phyloP scores from a whole-genome alignment of 805 yeast genomes.

The Wickerhamiella bombiphila region DNA sequence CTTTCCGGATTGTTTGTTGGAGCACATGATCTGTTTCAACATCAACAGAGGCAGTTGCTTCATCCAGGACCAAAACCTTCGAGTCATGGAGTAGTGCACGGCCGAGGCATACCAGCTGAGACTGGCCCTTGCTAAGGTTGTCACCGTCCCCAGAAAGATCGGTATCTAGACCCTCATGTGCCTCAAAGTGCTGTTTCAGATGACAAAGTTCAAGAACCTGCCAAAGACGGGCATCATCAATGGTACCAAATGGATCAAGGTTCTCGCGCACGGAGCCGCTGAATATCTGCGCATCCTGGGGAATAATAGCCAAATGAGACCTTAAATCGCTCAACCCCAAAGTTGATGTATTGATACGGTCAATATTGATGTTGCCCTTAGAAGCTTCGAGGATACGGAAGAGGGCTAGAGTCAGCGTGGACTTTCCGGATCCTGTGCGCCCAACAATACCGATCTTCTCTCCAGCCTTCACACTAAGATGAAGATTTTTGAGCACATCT shows the following conservation, averaged over 20 bases:
- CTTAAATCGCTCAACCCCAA: slow-evolving; percentile 48
- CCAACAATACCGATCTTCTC: slow-evolving; percentile 87
- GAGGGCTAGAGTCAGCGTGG: slow-evolving; percentile 79
- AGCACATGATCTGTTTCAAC: slow-evolving; percentile 63
- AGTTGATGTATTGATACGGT: slow-evolving; percentile 38
- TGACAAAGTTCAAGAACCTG: slow-evolving; percentile 46
- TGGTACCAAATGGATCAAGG: slow-evolving; percentile 47
- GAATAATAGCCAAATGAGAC: slow-evolving; percentile 48
- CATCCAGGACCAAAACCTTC: slow-evolving; percentile 56
- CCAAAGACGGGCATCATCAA: slow-evolving; percentile 42
- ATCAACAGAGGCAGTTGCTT: slow-evolving; percentile 53
- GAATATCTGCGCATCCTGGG: slow-evolving; percentile 64
- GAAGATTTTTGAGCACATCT: slow-evolving; percentile 61
- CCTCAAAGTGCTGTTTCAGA: slow-evolving; percentile 29
- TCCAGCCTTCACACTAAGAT: slow-evolving; percentile 56
- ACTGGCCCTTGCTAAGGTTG: slow-evolving; percentile 69
- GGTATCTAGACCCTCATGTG: slow-evolving; percentile 41
- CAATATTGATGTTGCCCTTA: slow-evolving; percentile 40
- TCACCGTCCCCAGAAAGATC: slow-evolving; percentile 55
- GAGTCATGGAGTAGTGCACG: slow-evolving; percentile 58
- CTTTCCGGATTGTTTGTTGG: slow-evolving; percentile 48
- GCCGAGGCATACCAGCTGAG: slow-evolving; percentile 65
- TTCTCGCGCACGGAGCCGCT: slow-evolving; percentile 51
- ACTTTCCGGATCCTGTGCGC: slow-evolving; percentile 93
- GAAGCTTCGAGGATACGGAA: slow-evolving; percentile 45